phyloP scores from a whole-genome alignment of 441 rosid genomes.

The Theobroma grandiflorum region DNA sequence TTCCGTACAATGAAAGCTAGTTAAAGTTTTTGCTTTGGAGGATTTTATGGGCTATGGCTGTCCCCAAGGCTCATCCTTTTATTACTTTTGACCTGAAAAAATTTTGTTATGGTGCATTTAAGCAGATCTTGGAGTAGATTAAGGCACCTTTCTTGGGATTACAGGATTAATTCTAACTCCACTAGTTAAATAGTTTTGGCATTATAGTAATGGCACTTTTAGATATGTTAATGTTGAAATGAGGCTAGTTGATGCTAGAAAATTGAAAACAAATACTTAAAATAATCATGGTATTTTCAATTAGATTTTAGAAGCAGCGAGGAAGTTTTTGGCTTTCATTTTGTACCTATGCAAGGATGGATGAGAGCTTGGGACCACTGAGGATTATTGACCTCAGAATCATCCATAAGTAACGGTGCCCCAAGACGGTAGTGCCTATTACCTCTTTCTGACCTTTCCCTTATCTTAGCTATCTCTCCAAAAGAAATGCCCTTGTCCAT shows the following conservation, averaged over 20 bases:
- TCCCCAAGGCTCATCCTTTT: background rate
- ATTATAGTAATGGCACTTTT: background rate
- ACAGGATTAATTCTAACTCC: background rate
- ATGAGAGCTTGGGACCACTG: slow-evolving; percentile 38
- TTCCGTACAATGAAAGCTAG: slow-evolving; percentile 10
- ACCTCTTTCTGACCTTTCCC: slow-evolving; percentile 35
- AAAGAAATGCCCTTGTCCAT: slow-evolving; percentile 27
- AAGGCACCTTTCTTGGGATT: slow-evolving; percentile 19
- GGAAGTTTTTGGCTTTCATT: slow-evolving; percentile 19
- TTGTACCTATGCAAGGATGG: background rate
- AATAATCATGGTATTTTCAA: background rate
- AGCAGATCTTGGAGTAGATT: slow-evolving; percentile 20
- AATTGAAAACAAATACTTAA: background rate
- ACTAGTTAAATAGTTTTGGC: slow-evolving; percentile 10
- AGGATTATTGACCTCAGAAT: slow-evolving; percentile 32
- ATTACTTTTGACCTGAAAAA: slow-evolving; percentile 11
- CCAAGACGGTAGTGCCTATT: slow-evolving; percentile 35
- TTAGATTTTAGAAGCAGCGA: slow-evolving; percentile 4
- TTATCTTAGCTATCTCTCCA: slow-evolving; percentile 26
- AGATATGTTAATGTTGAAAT: background rate
- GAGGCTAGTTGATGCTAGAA: background rate
- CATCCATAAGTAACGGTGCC: slow-evolving; percentile 25
- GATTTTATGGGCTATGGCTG: slow-evolving; percentile 14
- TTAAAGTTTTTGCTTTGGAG: slow-evolving; percentile 10
- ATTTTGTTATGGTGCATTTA: background rate